Base-by-base conservation (phyloP, 345 rosid genomes). In the Salix exigua region DNA sequence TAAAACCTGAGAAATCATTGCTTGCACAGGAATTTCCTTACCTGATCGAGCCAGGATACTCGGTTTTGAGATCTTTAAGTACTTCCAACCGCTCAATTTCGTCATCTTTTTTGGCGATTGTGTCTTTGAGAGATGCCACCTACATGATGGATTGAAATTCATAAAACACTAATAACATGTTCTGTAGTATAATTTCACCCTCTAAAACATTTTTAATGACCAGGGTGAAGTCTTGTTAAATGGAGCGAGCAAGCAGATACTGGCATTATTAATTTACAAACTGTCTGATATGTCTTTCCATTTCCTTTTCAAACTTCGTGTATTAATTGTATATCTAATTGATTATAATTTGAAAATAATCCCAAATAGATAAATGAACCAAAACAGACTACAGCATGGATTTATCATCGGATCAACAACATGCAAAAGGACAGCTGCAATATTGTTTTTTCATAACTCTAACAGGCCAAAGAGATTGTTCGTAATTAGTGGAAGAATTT, bases 121-220 rank as follows among this genome's bases (percentile, higher is more conserved):
- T 92, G 81, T 96, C 93, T 83, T 88, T 91, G 46, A 96, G 96
- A 75, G 94, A 86, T 78, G 89, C 86, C 79, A 96, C 86, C 99
- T 95, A 77, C 69, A 78, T 0, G 23, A 37, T 38, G 60, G 21
- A 31, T 38, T 17, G 12, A 14, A 33, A 26, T 8, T 31, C 46
- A 67, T 21, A 9, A 67, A 19, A 18, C 6, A 33, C 23, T 19
- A 19, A 19, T 19, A 8, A 51, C 25, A 51, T 51, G 60, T 51
- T 2, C 60, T 51, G 23, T 19, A 51, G 19, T 51, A 51, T 51
- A 51, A 19, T 18, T 7, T 51, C 23, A 51, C 23, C 60, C 7
- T 19, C 60, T 51, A 18, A 19, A 51, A 16, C 17, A 40, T 16
- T 13, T 46, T 48, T 48, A 16, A 13, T 48, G 19, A 13, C 51